Conservation (phyloP, 345 rosid genomes). For the Citrus sinensis region DVS_A1.0 CM039163.1:46227001-46227500, state of each 20-base stretch:
- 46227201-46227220: conserved; percentile 31
- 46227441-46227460: not conserved
- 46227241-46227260: conserved; percentile 8
- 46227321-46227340: not conserved
- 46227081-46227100: not conserved
- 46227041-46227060: not conserved
- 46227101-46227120: conserved; percentile 1
- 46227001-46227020: not conserved
- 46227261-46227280: not conserved
- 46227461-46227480: not conserved
- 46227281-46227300: not conserved
- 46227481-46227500: not conserved
- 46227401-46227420: not conserved
- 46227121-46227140: conserved; percentile 27
- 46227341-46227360: not conserved
- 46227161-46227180: conserved; percentile 64
- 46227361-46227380: conserved; percentile 10
- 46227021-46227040: not conserved
- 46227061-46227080: not conserved
- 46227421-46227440: not conserved
- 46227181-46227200: conserved; percentile 75
- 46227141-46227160: conserved; percentile 66
- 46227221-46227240: not conserved
- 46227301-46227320: not conserved
- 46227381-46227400: not conserved